Evolutionary conservation across 345 rosid species (phyloP), one percentile per base, ranked within the genome.

Genomic region (Reutealis trisperma): DNA sequence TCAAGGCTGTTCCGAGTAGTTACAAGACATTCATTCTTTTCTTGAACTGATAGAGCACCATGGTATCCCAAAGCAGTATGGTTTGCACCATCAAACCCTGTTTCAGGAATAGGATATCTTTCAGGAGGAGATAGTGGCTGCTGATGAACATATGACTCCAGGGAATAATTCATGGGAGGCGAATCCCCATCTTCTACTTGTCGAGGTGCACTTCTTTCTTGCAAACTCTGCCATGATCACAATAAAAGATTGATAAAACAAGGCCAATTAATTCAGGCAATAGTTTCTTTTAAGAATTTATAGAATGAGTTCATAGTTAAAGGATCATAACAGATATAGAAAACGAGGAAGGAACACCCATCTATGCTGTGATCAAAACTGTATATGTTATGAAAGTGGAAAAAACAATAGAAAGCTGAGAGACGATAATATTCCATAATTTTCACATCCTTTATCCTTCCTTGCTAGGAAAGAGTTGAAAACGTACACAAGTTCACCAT

Each of bases 1-100:
- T 91, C 97, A 62, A 93, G 84, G 76, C 90, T 92, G 90, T 90
- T 92, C 63, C 92, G 76, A 42, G 93, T 81, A 47, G 87, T 84
- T 77, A 87, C 83, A 68, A 93, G 83, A 65, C 81, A 71, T 80
- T 88, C 89, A 81, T 90, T 91, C 86, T 87, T 91, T 74, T 90
- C 89, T 57, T 87, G 79, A 72, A 68, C 81, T 1, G 97, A 87
- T 74, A 86, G 77, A 74, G 70, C 85, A 67, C 75, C 77, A 80
- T 76, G 81, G 78, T 81, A 83, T 65, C 79, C 64, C 70, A 84
- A 76, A 80, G 55, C 70, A 12, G 67, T 51, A 77, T 75, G 73
- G 22, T 73, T 87, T 45, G 78, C 78, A 45, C 63, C 84, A 52
- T 74, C 70, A 63, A 67, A 73, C 70, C 67, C 88, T 30, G 81